phyloP scores from a whole-genome alignment of 768 basidiomycete species.

The Russula sp. region DNA sequence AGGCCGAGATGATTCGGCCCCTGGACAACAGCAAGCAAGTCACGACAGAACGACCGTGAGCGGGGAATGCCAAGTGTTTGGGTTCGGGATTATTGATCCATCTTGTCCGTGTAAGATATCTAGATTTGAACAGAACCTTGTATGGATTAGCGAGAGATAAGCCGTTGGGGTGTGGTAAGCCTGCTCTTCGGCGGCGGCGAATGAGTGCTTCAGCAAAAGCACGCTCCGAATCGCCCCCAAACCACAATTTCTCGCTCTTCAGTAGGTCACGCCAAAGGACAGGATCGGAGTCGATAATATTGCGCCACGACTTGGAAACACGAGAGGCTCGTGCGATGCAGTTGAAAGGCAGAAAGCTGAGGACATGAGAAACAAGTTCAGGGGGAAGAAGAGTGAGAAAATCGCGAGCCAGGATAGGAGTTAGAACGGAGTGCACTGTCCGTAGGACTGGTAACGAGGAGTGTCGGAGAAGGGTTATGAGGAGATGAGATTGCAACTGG shows the following conservation, averaged over 20 bases:
- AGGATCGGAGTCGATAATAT: slow-evolving; percentile 85
- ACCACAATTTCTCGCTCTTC: slow-evolving; percentile 80
- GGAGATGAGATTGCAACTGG: slow-evolving; percentile 84
- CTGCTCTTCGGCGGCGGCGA: slow-evolving; percentile 45
- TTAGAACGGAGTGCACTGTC: slow-evolving; percentile 79
- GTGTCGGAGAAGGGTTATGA: slow-evolving; percentile 87
- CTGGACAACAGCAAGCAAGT: slow-evolving; percentile 94
- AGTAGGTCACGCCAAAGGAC: slow-evolving; percentile 86
- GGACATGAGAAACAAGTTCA: slow-evolving; percentile 84
- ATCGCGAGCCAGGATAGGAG: slow-evolving; percentile 87
- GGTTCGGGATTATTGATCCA: slow-evolving; percentile 73
- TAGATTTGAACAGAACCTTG: slow-evolving; percentile 90
- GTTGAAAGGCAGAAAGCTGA: slow-evolving; percentile 76
- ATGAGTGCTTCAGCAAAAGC: slow-evolving; percentile 69
- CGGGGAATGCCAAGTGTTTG: slow-evolving; percentile 75
- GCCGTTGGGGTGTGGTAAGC: slow-evolving; percentile 34
- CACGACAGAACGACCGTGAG: slow-evolving; percentile 85
- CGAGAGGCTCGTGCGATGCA: slow-evolving; percentile 81
- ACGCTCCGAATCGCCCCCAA: slow-evolving; percentile 77
- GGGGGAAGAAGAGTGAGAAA: slow-evolving; percentile 88
- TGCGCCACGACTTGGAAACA: slow-evolving; percentile 86
- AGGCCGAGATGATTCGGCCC: slow-evolving; percentile 92
- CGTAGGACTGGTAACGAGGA: slow-evolving; percentile 89
- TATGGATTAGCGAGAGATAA: slow-evolving; percentile 79
- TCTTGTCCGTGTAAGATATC: slow-evolving; percentile 68